Evolutionary conservation across 441 rosid genomes (phyloP).

Genomic region (Macaranga tanarius): DNA sequence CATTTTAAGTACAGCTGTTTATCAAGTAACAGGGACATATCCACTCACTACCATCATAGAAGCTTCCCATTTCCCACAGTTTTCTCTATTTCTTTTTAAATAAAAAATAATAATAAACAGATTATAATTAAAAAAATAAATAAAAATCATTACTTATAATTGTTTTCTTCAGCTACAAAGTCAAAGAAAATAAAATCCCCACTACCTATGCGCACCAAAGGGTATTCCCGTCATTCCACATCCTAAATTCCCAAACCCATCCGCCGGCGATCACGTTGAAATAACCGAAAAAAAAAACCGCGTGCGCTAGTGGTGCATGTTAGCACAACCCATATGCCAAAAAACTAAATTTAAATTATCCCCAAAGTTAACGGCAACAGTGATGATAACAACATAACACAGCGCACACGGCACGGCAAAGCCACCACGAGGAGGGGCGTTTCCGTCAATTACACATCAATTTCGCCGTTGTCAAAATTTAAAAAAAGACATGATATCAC

Average conservation of each 20-base stretch:
- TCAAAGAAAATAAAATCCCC: not conserved
- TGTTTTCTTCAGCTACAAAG: not conserved
- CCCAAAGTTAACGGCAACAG: no score
- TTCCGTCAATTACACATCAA: not conserved
- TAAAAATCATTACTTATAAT: not conserved
- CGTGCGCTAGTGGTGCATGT: not conserved
- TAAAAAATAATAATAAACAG: not conserved
- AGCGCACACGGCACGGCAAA: not conserved
- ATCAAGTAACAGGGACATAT: not conserved
- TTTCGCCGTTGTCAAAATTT: not conserved
- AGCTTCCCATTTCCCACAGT: conserved; percentile 15
- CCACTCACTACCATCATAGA: conserved; percentile 7
- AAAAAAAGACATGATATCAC: no score
- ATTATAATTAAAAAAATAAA: not conserved
- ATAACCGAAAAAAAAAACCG: not conserved
- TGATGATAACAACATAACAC: not conserved
- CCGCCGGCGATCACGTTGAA: conserved; percentile 18
- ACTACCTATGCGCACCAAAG: not conserved
- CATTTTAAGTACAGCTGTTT: conserved; percentile 23
- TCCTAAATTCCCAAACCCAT: not conserved
- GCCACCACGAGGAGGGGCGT: not conserved
- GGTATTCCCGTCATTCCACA: conserved; percentile 26
- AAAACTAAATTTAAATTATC: not conserved
- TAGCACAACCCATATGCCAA: not conserved
- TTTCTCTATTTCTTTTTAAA: not conserved